Base-by-base conservation (phyloP, 202 grass and related monocot genomes). In the Bolboschoenoplectus hybrid region DNA sequence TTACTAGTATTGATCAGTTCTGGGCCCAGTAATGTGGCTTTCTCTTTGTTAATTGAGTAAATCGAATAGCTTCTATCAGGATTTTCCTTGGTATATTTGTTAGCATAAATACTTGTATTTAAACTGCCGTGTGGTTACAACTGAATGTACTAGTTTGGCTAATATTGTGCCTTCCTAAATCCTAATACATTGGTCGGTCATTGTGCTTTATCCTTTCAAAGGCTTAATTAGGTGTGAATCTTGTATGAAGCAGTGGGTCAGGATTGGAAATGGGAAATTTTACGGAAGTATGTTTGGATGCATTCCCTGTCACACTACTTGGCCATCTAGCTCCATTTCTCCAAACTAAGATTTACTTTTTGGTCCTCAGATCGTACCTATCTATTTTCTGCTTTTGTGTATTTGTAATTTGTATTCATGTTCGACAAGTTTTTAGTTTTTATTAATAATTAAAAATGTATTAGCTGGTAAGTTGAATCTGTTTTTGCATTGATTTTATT, bases 401-500 rank as follows among this genome's bases (percentile, higher is more conserved):
- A 7, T 5, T 50, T 12, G 1, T 58, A 58, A n/a, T 14, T 35
- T 35, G 2, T 35, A 34, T 52, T 52, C 3, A 2, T 61, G 61
- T 86, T 11, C 8, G 3, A 20, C 4, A 44, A 44, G 38, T 49
- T 56, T 16, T 46, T 26, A 35, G 0, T 10, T 4, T 61, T 60
- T 13, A 47, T 12, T 6, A 26, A 17, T 80, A 52, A 44, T 35
- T 76, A 46, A 50, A 80, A 13, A 8, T 81, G 9, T 79, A 76
- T 16, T 68, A 9, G 10, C 81, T 46, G 47, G 14, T 86, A 35
- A 6, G 3, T 71, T 74, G 52, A 71, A 35, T 32, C 80, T 41
- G 46, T 20, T 79, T 35, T 34, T 73, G 20, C 47, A 49, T 9
- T 57, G 36, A 85, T 87, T 87, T 38, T 43, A 80, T 72, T 43